Conservation (phyloP, 1,284 basidiomycete genomes). For the Ceratobasidium sp. region DNA sequence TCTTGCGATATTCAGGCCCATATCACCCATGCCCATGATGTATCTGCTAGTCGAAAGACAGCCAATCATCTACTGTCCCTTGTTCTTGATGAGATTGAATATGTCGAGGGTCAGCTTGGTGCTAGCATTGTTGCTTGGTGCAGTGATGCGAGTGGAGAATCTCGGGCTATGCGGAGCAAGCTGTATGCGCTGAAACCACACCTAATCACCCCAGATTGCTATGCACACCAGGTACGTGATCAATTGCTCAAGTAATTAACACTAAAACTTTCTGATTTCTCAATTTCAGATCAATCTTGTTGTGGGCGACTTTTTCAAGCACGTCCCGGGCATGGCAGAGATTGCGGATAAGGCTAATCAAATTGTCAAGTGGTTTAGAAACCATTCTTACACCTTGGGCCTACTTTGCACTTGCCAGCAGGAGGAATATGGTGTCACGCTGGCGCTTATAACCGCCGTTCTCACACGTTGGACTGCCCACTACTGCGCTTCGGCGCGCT, state of each 20-base stretch:
- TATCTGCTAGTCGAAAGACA: background rate
- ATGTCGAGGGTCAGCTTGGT: background rate
- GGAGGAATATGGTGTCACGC: background rate
- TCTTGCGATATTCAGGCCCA: background rate
- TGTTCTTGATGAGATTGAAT: background rate
- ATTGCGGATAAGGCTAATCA: background rate
- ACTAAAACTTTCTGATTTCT: too few relatives aligned
- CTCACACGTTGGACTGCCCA: background rate
- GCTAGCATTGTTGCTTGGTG: background rate
- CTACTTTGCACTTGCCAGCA: background rate
- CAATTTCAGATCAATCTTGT: background rate
- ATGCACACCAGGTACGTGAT: background rate
- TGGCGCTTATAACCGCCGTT: background rate
- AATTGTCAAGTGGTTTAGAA: constrained; percentile 1
- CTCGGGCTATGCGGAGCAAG: background rate
- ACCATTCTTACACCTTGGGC: background rate
- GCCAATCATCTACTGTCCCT: background rate
- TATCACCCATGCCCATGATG: background rate
- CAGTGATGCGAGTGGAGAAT: background rate
- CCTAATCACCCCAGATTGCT: background rate
- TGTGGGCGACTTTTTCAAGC: background rate
- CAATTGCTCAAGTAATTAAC: background rate
- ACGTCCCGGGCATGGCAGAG: background rate
- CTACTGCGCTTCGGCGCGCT: background rate
- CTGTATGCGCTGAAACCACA: background rate